phyloP scores from a whole-genome alignment of 306 rosid genomes.

The Lathyrus tuberosus region DNA sequence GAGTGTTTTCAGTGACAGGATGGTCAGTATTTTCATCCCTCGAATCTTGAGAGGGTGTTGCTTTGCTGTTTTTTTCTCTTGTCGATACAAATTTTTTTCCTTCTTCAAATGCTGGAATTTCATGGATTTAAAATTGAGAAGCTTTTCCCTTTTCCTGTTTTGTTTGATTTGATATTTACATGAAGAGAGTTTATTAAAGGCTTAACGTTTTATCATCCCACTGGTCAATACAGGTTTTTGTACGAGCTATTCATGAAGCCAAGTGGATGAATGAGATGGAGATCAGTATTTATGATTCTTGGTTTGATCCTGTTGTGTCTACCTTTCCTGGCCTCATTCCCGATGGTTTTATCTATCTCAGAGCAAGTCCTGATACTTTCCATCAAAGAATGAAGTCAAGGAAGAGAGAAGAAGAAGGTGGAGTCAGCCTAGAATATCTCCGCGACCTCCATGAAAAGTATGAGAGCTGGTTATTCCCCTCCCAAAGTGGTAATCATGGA shows the following conservation, averaged over 20 bases:
- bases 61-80: neutral
- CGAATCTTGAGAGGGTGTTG: neutral
- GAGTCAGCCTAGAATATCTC: too few species aligned
- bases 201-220: conserved; percentile 46
- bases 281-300: conserved; percentile 95
- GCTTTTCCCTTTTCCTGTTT: conserved; percentile 38
- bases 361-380: too few species aligned
- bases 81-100: neutral
- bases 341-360: conserved; percentile 93
- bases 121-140: conserved; percentile 41
- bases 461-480: too few species aligned
- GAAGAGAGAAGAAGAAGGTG: too few species aligned
- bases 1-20: too few species aligned
- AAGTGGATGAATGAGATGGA: conserved; percentile 99
- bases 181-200: conserved; percentile 40
- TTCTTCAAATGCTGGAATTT: conserved; percentile 21
- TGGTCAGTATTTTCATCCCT: conserved; percentile 56
- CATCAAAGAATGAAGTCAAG: too few species aligned
- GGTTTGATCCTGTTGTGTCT: conserved; percentile 99
- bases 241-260: conserved; percentile 97
- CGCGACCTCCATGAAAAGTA: too few species aligned
- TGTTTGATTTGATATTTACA: conserved; percentile 24
- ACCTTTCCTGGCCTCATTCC: conserved; percentile 95
- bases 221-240: conserved; percentile 73
- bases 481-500: too few species aligned